Percentiles rank a stretch among this genome's conserved stretches.
Evolutionary conservation across 192 early-diverging fungal genomes (phyloP).

Genomic region (Coemansia sp.): DNA sequence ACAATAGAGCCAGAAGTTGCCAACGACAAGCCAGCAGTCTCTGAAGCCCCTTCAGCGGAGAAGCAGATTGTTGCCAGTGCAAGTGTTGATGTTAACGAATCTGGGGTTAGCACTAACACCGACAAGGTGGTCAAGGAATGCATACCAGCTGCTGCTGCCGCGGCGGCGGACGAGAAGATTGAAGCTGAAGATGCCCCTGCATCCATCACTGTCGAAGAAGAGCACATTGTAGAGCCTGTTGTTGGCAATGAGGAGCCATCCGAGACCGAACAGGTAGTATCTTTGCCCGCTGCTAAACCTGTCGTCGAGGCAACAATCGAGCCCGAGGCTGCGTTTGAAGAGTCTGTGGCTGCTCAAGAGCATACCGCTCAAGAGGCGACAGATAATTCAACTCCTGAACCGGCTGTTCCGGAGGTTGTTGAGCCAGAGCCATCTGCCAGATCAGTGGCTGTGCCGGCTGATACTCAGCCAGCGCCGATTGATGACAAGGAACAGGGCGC

Average conservation of each 20-base stretch:
- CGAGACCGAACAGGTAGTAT: not conserved
- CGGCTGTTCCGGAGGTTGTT: not conserved
- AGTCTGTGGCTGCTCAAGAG: not conserved
- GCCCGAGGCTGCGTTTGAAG: not conserved
- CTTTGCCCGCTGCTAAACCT: conserved; percentile 6
- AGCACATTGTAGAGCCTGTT: not conserved
- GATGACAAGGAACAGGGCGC: not conserved
- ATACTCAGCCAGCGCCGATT: not conserved
- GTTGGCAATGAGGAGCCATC: not conserved
- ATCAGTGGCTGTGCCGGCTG: not conserved
- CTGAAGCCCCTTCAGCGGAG: not conserved
- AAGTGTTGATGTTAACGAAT: not conserved
- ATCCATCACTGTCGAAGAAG: not conserved
- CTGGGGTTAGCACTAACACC: not conserved
- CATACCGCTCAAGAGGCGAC: not conserved
- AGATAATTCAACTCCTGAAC: not conserved
- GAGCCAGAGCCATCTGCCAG: not conserved
- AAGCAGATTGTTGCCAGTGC: not conserved
- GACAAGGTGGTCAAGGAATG: not conserved
- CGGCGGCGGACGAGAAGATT: not conserved
- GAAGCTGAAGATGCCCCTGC: not conserved
- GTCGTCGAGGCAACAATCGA: not conserved
- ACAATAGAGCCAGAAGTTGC: not conserved
- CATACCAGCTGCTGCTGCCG: not conserved
- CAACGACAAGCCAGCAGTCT: not conserved